Conservation (phyloP, 139 green algal genomes). For the Picochlorum costavermella region DNA sequence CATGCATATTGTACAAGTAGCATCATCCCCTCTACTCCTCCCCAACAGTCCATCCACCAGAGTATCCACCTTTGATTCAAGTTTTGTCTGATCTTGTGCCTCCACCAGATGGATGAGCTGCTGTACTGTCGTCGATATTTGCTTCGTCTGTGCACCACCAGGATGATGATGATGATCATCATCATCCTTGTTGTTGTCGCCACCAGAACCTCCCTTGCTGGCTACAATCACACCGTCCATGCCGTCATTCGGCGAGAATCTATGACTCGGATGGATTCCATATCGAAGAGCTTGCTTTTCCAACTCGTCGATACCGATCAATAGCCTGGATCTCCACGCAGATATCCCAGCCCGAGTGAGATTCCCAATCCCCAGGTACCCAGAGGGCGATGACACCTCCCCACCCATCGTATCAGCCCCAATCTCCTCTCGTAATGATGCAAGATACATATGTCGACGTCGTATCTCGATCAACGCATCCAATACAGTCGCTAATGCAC, state of each 20-base stretch:
- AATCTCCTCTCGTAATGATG: constrained; percentile 1
- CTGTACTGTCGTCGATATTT: constrained; percentile 15
- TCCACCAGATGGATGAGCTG: constrained; percentile 23
- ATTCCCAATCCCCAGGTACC: constrained; percentile 10
- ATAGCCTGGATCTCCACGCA: constrained; percentile 23
- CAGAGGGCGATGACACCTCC: not conserved
- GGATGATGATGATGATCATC: not conserved
- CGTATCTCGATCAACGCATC: constrained; percentile 32
- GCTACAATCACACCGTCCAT: not conserved
- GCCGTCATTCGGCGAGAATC: not conserved
- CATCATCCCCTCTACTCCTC: not conserved
- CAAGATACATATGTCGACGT: constrained; percentile 19
- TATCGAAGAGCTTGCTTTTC: constrained; percentile 20
- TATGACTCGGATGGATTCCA: constrained; percentile 14
- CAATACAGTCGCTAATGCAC: constrained; percentile 30
- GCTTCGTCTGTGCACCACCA: not conserved
- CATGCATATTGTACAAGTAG: constrained; percentile 30
- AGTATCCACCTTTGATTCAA: constrained; percentile 1
- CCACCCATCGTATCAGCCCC: constrained; percentile 7
- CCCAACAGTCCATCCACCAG: not conserved
- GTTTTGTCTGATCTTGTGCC: not conserved
- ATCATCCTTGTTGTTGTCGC: not conserved
- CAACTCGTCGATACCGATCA: constrained; percentile 29
- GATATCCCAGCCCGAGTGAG: constrained; percentile 24
- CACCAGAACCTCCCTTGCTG: not conserved